Evolutionary conservation across 2,329 filamentous ascomycete species (phyloP), one percentile per base, ranked within the genome.

Genomic region (Diplocarpon rosae): DNA sequence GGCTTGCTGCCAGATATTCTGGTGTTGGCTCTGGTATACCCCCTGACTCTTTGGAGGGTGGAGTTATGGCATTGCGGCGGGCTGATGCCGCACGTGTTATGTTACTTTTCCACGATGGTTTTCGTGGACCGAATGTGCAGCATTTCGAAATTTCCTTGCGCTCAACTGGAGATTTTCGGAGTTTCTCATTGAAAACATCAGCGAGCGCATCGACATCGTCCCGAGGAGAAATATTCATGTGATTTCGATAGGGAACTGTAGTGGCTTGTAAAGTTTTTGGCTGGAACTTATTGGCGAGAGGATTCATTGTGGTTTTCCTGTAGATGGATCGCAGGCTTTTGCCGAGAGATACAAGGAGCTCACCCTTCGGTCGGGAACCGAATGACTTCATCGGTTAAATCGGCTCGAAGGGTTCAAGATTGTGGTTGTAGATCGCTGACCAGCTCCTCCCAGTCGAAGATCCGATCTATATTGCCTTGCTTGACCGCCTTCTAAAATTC

Each of bases 1-100:
- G 59, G 1, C 83, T 69, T 42, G 71, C 70, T 3, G 59, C 43
- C n/a, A 86, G 66, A 63, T 93, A 93, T 37, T 63, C 58, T 0
- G 63, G 37, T 1, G 73, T 73, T 0, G 85, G 77, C 0, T 72
- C 58, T 0, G 86, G 85, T 17, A 80, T 47, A 11, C 59, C 57
- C 33, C 57, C 57, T 14, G 59, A 61, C 13, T 37, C 50, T 14
- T 24, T 15, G 29, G 56, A 58, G 11, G 57, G 57, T 15, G 29
- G 11, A 4, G 47, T 32, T 24, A 53, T 56, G 28, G 27, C 33
- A 28, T 53, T 46, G 50, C 42, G 34, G 7, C 7, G 30, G 31
- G 15, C 20, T 3, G 20, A 24, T 24, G 15, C 39, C 11, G 34
- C 27, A 7, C 12, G 9, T 7, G 14, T n/a, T 12, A 11, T 14